Evolutionary conservation across 2,329 filamentous ascomycete species (phyloP), one percentile per base, ranked within the genome.

Genomic region (Lasiodiplodia gonubiensis): DNA sequence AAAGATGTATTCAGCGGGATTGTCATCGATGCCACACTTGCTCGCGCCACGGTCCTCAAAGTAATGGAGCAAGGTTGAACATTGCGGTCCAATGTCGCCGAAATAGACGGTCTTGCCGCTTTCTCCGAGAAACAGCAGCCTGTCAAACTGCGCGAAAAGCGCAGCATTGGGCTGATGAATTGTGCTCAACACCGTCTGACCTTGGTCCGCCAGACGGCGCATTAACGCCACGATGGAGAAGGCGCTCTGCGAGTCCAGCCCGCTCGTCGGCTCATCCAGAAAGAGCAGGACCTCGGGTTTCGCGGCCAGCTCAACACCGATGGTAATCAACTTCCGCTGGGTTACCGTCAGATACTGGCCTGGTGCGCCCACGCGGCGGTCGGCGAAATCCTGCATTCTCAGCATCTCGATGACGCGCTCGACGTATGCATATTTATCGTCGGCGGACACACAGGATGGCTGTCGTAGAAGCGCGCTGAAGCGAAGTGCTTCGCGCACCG

Each of bases 231-330:
- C 84, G 61, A 90, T 90, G 0, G 88, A 85, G 84, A 87, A 90
- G 0, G 88, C 86, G 60, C 83, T 86, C 74, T 77, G 64, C 16
- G 64, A 65, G 14, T 65, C 63, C 16, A 65, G 49, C 11, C 63
- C 63, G 11, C 52, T 48, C 72, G 72, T 74, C 2, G 63, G 88
- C 71, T 89, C 87, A 59, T 89, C 87, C 11, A 89, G 80, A 78
- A 89, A 90, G 1, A 90, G 82, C 0, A 89, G 77, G 0, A 89
- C 81, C 69, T 84, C 84, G 0, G 90, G 90, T 74, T 90, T 88
- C 2, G 90, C 89, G 10, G 89, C 90, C 14, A 92, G 80, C 74
- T 92, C 90, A 10, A 92, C 89, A 69, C 89, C 90, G 68, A 92
- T 92, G 0, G 90, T 92, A 7, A 91, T 80, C 63, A 89, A 83